Conservation (phyloP, 139 green algal species). For the Chlorella sorokiniana region DNA sequence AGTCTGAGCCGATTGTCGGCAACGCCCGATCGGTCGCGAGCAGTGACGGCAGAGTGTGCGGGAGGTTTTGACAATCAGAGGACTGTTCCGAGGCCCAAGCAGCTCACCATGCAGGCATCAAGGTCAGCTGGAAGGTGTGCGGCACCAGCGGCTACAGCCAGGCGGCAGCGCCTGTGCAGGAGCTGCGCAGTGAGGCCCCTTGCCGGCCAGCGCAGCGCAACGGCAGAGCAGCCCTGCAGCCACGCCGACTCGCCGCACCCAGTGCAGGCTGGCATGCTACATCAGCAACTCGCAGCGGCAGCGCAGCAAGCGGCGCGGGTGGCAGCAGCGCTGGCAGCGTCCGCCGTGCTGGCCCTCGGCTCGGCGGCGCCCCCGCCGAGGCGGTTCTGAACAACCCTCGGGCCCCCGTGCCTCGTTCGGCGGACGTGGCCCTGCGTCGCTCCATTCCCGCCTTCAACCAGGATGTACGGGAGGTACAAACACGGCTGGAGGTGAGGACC, state of each 20-base stretch:
- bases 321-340: neutral
- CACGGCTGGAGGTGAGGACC: constrained; percentile 48
- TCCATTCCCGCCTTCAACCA: constrained; percentile 84
- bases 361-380: constrained; percentile 27
- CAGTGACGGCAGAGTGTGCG: neutral
- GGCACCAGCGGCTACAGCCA: too few species aligned
- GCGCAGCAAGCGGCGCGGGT: neutral
- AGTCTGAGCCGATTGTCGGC: constrained; percentile 12
- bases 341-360: constrained; percentile 16
- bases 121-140: neutral
- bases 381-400: constrained; percentile 79
- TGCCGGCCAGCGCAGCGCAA: neutral
- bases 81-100: too few species aligned
- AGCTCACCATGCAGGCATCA: too few species aligned
- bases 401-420: constrained; percentile 62
- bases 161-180: neutral
- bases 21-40: constrained; percentile 8
- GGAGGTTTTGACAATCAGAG: too few species aligned
- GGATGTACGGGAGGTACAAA: constrained; percentile 64
- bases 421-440: constrained; percentile 68
- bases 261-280: neutral
- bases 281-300: neutral
- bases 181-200: too few species aligned
- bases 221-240: neutral
- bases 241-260: too few species aligned